phyloP scores from a whole-genome alignment of 768 basidiomycete species.

The Cystobasidium onofrii region DNA sequence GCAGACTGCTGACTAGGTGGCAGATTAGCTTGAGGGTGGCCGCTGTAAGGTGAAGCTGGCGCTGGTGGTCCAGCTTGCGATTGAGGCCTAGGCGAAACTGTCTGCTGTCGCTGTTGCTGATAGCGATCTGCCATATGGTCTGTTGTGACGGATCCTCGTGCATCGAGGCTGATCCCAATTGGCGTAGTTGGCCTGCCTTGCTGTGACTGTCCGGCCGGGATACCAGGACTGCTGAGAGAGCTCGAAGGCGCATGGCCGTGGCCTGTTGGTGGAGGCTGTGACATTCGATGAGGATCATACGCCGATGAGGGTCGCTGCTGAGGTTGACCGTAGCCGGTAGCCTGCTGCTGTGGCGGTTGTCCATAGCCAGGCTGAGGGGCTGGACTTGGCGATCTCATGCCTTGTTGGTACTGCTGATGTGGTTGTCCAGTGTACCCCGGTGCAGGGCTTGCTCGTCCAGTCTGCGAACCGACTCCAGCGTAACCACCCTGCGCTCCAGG shows the following conservation, averaged over 20 bases:
- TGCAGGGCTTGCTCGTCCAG: constrained; percentile 25
- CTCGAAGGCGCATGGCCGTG: constrained; percentile 33
- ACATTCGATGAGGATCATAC: constrained; percentile 32
- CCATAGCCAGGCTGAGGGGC: constrained; percentile 40
- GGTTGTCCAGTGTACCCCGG: constrained; percentile 26
- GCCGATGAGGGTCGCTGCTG: constrained; percentile 29
- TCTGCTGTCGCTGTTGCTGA: constrained; percentile 21
- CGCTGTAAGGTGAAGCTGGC: neutral
- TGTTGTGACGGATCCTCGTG: constrained; percentile 66
- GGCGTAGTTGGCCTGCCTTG: constrained; percentile 52
- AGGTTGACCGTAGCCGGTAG: constrained; percentile 32
- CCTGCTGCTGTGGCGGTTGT: constrained; percentile 25
- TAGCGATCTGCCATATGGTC: constrained; percentile 64
- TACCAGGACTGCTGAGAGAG: constrained; percentile 5
- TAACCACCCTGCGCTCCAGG: neutral
- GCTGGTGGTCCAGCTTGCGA: constrained; percentile 43
- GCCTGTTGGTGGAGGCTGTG: constrained; percentile 36
- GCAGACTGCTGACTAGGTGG: constrained; percentile 34
- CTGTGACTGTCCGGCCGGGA: constrained; percentile 42
- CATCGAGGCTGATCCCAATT: constrained; percentile 75
- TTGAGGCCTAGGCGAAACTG: constrained; percentile 10
- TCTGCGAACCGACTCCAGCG: neutral
- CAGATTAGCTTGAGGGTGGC: neutral
- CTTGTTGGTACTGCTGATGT: constrained; percentile 28
- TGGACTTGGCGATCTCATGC: constrained; percentile 20